Base-by-base conservation (phyloP, 177 flowering plant species). In the Vitis hybrid region DNA sequence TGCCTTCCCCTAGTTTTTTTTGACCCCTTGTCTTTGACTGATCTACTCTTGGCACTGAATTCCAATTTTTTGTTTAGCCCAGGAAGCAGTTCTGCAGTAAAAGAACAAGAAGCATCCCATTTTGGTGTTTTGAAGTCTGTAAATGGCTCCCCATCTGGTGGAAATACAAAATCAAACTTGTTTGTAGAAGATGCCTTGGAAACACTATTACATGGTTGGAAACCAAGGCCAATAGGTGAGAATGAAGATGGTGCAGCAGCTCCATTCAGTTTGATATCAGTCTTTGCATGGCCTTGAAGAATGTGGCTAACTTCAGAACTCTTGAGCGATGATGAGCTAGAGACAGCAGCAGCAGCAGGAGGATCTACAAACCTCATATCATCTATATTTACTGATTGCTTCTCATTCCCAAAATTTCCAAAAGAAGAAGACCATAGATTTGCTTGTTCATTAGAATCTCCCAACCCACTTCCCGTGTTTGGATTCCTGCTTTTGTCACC, bases 1-100 rank as follows among this genome's bases (percentile, higher is more conserved):
- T 70, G 75, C 74, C 82, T 86, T 75, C 78, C 77, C 62, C 51
- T 80, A 31, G n/a, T 57, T 68, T 79, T 82, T 73, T 75, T 86
- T 31, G 50, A 63, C 51, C 66, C 71, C 70, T 63, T 82, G 57
- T 51, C 66, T 70, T 68, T 75, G 6, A 39, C 60, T 48, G 74
- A 65, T 66, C 68, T 72, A 64, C 69, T 66, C 74, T 73, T 78
- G 48, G 58, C 57, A 72, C 55, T 48, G 61, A 39, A 66, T 22
- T 71, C 78, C 22, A 64, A 13, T 45, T 74, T 82, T 33, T 57
- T 58, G 64, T 52, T 69, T 39, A 67, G 19, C 16, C 72, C 80
- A 15, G 77, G 58, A 72, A 74, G 74, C 11, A 82, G 31, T 70
- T 71, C 76, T 39, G 68, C 65, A 10, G 77, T 72, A 51, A 79